phyloP scores from a whole-genome alignment of 805 yeast genomes.

The Teunomyces funiuensis region DNA sequence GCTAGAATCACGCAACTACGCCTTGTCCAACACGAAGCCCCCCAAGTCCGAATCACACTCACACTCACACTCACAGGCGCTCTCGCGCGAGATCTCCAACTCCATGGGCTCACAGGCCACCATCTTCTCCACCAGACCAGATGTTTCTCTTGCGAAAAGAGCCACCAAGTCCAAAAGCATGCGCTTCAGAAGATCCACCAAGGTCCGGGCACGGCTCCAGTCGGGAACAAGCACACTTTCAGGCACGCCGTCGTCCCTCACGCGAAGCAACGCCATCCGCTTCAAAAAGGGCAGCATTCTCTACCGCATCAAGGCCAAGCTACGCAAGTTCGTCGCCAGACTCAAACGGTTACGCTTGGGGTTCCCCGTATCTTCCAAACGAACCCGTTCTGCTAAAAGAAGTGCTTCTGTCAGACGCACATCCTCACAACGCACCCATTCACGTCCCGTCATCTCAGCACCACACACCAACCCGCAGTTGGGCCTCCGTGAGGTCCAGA shows the following conservation, averaged over 20 bases:
- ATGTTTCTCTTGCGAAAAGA: background rate
- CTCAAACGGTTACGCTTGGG: conserved; percentile 19
- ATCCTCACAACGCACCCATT: background rate
- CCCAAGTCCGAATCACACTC: conserved; percentile 4
- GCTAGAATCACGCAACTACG: conserved; percentile 12
- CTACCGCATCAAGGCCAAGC: conserved; percentile 30
- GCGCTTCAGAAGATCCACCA: conserved; percentile 4
- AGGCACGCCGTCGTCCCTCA: background rate
- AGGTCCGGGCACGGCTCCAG: background rate
- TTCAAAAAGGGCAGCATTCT: conserved; percentile 31
- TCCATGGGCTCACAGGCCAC: conserved; percentile 46
- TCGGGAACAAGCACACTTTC: background rate
- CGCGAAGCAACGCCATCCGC: conserved; percentile 29
- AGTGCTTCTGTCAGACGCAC: no score
- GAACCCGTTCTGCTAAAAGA: conserved; percentile 10
- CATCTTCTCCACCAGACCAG: conserved; percentile 40
- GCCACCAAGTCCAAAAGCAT: background rate
- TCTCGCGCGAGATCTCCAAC: conserved; percentile 30
- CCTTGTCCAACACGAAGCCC: conserved; percentile 8
- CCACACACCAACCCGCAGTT: conserved; percentile 34
- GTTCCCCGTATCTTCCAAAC: conserved; percentile 27
- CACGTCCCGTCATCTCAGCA: conserved; percentile 20
- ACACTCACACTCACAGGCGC: background rate
- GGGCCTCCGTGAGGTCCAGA: conserved; percentile 17
- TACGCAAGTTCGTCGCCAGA: conserved; percentile 24